A percentile compares a stretch with the other conserved stretches of the same genome.
Conservation (phyloP, 2,329 filamentous ascomycete genomes). For the Magnaporthales sp. region DNA sequence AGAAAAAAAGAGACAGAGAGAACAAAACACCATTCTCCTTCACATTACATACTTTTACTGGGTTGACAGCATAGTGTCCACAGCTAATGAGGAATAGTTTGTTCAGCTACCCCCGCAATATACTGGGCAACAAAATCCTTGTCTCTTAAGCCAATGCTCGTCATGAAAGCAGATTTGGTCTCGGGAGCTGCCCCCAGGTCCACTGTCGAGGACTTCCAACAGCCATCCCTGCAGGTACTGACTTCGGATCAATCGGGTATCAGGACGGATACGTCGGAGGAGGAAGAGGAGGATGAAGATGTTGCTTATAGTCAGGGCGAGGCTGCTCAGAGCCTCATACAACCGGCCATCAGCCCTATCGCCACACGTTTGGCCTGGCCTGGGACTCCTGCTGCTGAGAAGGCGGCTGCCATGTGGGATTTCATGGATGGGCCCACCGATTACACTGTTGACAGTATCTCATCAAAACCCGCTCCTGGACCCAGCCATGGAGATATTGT, state of each 20-base stretch:
- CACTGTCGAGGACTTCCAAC: not conserved
- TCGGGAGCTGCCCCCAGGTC: not conserved
- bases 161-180: not conserved
- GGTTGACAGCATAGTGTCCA: not conserved
- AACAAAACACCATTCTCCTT: no score
- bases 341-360: constrained; percentile 47
- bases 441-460: not conserved
- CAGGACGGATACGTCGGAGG: not conserved
- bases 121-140: not conserved
- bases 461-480: not conserved
- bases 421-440: not conserved
- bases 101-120: not conserved
- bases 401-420: constrained; percentile 38
- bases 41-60: no score
- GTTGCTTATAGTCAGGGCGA: constrained; percentile 25
- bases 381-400: constrained; percentile 48
- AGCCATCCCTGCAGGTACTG: not conserved
- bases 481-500: not conserved
- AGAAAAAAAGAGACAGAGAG: no score
- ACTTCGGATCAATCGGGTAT: not conserved
- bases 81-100: not conserved
- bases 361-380: constrained; percentile 47
- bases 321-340: constrained; percentile 46
- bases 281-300: not conserved
- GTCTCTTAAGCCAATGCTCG: not conserved